Evolutionary conservation across 306 rosid genomes (phyloP), one percentile per base, ranked within the genome.

Genomic region (Prosopis cineraria): DNA sequence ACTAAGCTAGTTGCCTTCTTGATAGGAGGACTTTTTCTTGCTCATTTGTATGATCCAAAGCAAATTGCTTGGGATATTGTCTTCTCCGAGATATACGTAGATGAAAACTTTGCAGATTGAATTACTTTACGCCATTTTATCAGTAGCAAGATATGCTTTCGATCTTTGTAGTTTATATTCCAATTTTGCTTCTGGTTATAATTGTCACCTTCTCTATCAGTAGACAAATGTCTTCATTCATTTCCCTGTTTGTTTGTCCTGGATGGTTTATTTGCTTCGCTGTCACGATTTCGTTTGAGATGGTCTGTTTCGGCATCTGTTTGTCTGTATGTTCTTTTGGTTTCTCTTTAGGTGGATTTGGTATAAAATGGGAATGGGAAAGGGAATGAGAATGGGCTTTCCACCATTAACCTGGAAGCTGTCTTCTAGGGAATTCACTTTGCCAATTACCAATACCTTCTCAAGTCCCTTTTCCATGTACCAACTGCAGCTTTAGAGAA

Each of bases 51-150:
- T 50, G 86, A 85, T 76, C 78, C 78, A 63, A 14, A 76, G 84
- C 86, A 44, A 79, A 79, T 79, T 73, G 84, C 78, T 67, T 71
- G 50, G 82, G 84, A 53, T 67, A 76, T 62, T 65, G 19, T 36
- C 31, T 27, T 39, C 7, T n/a, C 6, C 25, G 68, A 79, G 84
- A 62, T 60, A n/a, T 82, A 16, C 80, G 40, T 50, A 72, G 47
- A 52, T 34, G 76, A 29, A 34, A 52, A 50, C 14, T n/a, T 31
- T 52, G 65, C 65, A 34, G 31, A 16, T 25, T 50, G 65, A 48
- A 53, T 44, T 48, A n/a, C 17, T 40, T 25, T 68, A 44, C 3
- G 55, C 13, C 40, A 43, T 40, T 69, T 74, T 71, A 48, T 68
- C 41, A 19, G 20, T 11, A 58, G 65, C 34, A 55, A 71, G 47